Evolutionary conservation across 163 green algal species (phyloP).

Genomic region (Chlamydomonas reinhardtii): DNA sequence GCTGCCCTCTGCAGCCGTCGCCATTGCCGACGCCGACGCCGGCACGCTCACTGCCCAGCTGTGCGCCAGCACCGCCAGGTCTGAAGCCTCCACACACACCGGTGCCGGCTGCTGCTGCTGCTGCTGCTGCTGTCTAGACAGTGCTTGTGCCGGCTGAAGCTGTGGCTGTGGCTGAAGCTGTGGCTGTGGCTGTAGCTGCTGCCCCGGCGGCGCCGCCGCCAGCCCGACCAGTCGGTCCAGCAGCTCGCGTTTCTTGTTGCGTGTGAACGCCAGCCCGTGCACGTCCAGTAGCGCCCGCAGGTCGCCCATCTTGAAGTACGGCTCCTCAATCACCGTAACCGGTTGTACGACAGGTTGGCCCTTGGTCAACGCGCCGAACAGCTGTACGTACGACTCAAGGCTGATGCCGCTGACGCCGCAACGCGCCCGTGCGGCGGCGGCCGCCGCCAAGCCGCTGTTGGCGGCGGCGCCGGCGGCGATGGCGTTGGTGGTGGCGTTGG

Average conservation of each 20-base stretch:
- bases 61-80: constrained; percentile 1
- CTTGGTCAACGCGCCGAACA: constrained; percentile 54
- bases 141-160: not conserved
- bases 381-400: constrained; percentile 53
- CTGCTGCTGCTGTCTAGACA: not conserved
- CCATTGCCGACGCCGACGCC: not conserved
- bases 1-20: too few relatives aligned
- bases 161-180: not conserved
- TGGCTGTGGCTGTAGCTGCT: not conserved
- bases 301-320: constrained; percentile 45
- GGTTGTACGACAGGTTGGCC: constrained; percentile 16
- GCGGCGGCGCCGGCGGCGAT: not conserved
- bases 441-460: not conserved
- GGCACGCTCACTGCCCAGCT: not conserved
- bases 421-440: not conserved
- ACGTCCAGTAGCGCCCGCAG: constrained; percentile 16
- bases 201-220: not conserved
- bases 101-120: not conserved
- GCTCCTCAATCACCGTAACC: constrained; percentile 30
- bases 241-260: constrained; percentile 26
- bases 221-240: constrained; percentile 36
- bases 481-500: not conserved
- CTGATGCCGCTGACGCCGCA: constrained; percentile 19
- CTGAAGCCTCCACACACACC: not conserved
- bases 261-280: constrained; percentile 6